These are phyloP conservation scores for Zygotorulaspora mrakii DNA, from an alignment of 1,139 yeast species.

Conservation along the genomic window DNA sequence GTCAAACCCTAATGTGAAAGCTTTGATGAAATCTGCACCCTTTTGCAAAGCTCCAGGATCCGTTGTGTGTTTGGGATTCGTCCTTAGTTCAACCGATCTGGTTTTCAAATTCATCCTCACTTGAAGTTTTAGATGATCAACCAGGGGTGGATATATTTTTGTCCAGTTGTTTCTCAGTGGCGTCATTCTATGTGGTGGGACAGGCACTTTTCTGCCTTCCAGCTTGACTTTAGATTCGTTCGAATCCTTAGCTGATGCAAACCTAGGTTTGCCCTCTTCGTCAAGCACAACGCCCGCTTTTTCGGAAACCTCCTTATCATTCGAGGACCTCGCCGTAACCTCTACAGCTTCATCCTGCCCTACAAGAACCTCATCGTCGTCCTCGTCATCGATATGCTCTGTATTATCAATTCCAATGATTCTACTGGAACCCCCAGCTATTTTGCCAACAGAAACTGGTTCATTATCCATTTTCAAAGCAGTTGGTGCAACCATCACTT, in stretches of 20 bases:
- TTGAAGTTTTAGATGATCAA: slow-evolving; percentile 88
- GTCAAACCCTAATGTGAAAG: slow-evolving; percentile 93
- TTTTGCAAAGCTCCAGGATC: slow-evolving; percentile 95
- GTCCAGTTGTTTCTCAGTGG: slow-evolving; percentile 89
- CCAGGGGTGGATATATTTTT: slow-evolving; percentile 91
- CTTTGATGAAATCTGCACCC: slow-evolving; percentile 94
- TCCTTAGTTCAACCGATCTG: slow-evolving; percentile 80
- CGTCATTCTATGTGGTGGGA: slow-evolving; percentile 95
- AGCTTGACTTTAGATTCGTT: slow-evolving; percentile 64
- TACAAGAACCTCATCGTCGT: slow-evolving; percentile 66
- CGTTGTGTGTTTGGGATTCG: slow-evolving; percentile 70
- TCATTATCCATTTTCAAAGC: slow-evolving; percentile 39
- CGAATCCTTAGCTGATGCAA: slow-evolving; percentile 65
- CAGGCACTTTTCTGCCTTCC: slow-evolving; percentile 83
- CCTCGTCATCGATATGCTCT: slow-evolving; percentile 31
- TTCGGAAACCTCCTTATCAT: slow-evolving; percentile 32
- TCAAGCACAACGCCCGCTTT: slow-evolving; percentile 64
- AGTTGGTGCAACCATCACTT: slow-evolving; percentile 68
- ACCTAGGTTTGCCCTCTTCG: slow-evolving; percentile 86
- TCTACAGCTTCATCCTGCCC: slow-evolving; percentile 49
- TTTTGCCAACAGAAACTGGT: slow-evolving; percentile 11
- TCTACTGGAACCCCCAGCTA: slow-evolving; percentile 23
- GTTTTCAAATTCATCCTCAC: slow-evolving; percentile 91
- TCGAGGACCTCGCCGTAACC: slow-evolving; percentile 25
- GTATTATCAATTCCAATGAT: slow-evolving; percentile 31